phyloP scores from a whole-genome alignment of 345 rosid species.

The Lumnitzera racemosa region DNA sequence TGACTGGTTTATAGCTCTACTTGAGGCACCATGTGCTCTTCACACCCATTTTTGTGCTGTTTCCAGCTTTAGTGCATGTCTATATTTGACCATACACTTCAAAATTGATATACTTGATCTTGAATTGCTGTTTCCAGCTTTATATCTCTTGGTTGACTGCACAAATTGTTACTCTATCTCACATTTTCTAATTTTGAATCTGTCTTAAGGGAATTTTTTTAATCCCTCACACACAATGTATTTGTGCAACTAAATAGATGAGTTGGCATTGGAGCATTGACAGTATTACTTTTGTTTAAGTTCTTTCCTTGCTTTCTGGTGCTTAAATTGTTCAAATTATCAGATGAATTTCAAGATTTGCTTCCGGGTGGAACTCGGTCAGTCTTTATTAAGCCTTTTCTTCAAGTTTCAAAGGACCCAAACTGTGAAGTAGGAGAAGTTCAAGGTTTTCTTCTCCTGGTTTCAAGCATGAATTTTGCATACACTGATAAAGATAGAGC shows the following conservation, averaged over 20 bases:
- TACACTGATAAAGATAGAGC: slow-evolving; percentile 76
- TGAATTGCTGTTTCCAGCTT: too few species aligned
- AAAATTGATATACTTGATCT: too few species aligned
- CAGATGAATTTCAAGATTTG: slow-evolving; percentile 54
- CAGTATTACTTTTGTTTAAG: slow-evolving; percentile 3
- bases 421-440: slow-evolving; percentile 14
- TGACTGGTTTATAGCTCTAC: too few species aligned
- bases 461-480: slow-evolving; percentile 67
- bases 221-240: too few species aligned
- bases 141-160: too few species aligned
- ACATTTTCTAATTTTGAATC: too few species aligned
- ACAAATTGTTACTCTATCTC: too few species aligned
- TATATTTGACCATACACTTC: too few species aligned
- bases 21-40: too few species aligned
- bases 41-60: too few species aligned
- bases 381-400: slow-evolving; percentile 53
- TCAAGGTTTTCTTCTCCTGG: slow-evolving; percentile 64
- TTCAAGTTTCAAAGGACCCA: slow-evolving; percentile 20
- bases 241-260: not conserved
- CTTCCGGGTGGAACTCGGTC: slow-evolving; percentile 67
- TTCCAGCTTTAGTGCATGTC: too few species aligned
- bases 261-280: not conserved
- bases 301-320: slow-evolving; percentile 3
- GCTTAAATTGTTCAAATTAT: slow-evolving; percentile 14
- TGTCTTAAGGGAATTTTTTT: too few species aligned